Evolutionary conservation across 257 asterid genomes (phyloP).

Genomic region (Solanum lignicaule): DNA sequence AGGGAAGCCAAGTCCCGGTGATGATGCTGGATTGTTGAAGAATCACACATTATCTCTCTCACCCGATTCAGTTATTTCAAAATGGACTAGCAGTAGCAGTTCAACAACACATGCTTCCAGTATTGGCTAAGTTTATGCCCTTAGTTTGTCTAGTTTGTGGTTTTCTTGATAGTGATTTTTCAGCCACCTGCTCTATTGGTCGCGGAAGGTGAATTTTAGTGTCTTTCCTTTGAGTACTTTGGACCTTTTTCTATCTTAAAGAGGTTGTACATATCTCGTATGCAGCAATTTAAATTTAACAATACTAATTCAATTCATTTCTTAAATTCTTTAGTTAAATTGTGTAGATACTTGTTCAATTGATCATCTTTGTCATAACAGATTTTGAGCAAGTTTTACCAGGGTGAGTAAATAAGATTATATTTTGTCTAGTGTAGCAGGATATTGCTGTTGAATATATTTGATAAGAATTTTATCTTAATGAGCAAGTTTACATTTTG

Average conservation of each 20-base stretch:
- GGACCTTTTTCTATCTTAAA: not conserved
- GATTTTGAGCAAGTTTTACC: not conserved
- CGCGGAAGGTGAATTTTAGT: not conserved
- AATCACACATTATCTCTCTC: slow-evolving; percentile 2
- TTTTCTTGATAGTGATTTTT: not conserved
- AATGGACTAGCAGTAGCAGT: slow-evolving; percentile 9
- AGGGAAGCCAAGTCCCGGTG: slow-evolving; percentile 27
- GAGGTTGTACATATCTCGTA: slow-evolving; percentile 10
- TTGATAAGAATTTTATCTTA: not conserved
- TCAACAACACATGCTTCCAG: not conserved
- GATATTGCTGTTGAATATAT: not conserved
- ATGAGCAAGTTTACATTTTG: not conserved
- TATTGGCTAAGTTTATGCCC: not conserved
- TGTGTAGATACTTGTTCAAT: not conserved
- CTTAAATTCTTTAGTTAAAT: not conserved
- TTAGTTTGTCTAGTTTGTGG: not conserved
- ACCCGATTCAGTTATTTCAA: slow-evolving; percentile 15
- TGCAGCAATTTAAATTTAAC: not conserved
- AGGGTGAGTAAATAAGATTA: not conserved
- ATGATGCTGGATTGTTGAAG: slow-evolving; percentile 22
- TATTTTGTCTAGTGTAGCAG: not conserved
- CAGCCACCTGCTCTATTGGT: not conserved
- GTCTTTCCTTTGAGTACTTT: not conserved
- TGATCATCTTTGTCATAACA: not conserved
- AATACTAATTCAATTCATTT: not conserved